Evolutionary conservation across 2,329 filamentous ascomycete species (phyloP).

Genomic region (Fusarium drepaniforme): DNA sequence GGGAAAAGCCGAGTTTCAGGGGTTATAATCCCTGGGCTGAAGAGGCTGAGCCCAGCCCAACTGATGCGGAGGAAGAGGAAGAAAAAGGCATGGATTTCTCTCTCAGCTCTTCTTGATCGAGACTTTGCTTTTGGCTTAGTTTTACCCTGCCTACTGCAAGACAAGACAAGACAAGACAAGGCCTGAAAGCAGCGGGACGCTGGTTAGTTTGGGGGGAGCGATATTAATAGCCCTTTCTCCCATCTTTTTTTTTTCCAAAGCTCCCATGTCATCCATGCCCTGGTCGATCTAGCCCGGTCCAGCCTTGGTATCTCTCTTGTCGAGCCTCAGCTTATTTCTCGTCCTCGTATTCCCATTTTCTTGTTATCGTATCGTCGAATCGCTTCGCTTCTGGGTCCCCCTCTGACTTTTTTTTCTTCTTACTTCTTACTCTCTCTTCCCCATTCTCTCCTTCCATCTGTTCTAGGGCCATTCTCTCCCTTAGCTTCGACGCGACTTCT

Average conservation of each 20-base stretch:
- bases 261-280: slow-evolving; percentile 22
- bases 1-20: slow-evolving; percentile 9
- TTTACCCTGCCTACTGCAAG: not conserved
- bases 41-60: not conserved
- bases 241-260: slow-evolving; percentile 10
- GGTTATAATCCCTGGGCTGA: not conserved
- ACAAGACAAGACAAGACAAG: not conserved
- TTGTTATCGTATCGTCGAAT: slow-evolving; percentile 14
- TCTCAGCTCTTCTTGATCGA: not conserved
- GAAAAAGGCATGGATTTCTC: not conserved
- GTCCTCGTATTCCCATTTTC: slow-evolving; percentile 35
- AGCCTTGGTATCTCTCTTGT: slow-evolving; percentile 21
- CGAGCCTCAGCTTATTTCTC: slow-evolving; percentile 35
- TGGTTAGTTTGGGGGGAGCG: not conserved
- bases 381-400: slow-evolving; percentile 2
- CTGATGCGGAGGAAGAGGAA: slow-evolving; percentile 18
- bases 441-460: slow-evolving; percentile 4
- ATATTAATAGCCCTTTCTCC: slow-evolving; percentile 16
- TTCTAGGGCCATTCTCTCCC: not conserved
- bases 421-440: slow-evolving; percentile 8
- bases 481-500: not conserved
- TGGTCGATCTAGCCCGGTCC: slow-evolving; percentile 31
- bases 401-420: slow-evolving; percentile 2
- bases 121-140: not conserved
- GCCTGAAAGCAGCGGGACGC: not conserved